Evolutionary conservation across 2,329 filamentous ascomycete genomes (phyloP), one percentile per base, ranked within the genome.

Genomic region (Myriosclerotinia duriaeana): DNA sequence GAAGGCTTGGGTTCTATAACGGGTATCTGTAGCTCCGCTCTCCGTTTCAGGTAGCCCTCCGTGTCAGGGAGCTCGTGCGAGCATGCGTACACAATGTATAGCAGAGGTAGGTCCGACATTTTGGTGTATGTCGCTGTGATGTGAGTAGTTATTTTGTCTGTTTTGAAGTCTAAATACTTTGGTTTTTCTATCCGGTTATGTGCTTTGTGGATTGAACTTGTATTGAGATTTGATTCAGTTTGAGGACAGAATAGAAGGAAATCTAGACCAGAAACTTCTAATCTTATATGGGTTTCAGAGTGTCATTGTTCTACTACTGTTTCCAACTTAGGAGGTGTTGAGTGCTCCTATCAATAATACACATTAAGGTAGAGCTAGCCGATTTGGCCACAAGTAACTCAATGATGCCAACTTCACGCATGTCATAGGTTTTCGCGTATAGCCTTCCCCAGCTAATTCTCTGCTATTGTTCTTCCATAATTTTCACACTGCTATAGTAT

Each of bases 61-160:
- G 56, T 60, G 3, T 60, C 56, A 3, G 56, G 26, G 14, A 48
- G 12, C 30, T 60, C 56, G 7, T 60, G 56, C 22, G 56, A 36
- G 44, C 56, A 60, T 15, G 3, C n/a, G 56, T 60, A 60, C 42
- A 60, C 56, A 36, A 60, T 26, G 12, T 36, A 2, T 3, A 46
- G 20, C 42, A 4, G 36, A 1, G 42, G 20, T 17, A 34, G 30
- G 30, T 34, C 5, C 9, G 4, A 12, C 56, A 60, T 60, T 17
- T n/a, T 6, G n/a, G 7, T 14, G 5, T 15, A 7, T 15, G 1
- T 1, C 15, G 4, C 46, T 34, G 11, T 11, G 12, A 34, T 46
- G 6, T 59, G 8, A 46, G 26, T n/a, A n/a, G n/a, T n/a, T n/a
- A n/a, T 26, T 26, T 26, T 26, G 26, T 26, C 26, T 26, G 44